Evolutionary conservation across 768 basidiomycete genomes (phyloP), one percentile per base, ranked within the genome.

Genomic region (Boletus patriciae): DNA sequence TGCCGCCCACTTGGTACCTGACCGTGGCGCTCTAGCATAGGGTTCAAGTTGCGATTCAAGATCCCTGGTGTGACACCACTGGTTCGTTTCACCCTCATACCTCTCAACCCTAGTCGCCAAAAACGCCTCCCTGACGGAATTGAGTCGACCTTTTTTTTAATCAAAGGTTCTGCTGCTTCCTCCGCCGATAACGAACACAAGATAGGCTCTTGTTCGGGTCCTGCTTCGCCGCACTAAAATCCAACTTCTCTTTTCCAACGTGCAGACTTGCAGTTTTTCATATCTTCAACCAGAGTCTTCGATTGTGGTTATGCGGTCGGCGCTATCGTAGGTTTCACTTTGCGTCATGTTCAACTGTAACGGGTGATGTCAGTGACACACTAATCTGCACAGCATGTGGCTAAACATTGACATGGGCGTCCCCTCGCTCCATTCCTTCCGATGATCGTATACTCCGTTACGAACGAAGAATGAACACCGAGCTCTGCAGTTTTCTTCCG

Each of bases 111-210:
- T 43, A 21, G 21, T 29, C 40, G 7, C 36, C 18, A 44, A 58
- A 52, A 16, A n/a, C 40, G 43, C 25, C 27, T 54, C 46, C 40
- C 38, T 63, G 58, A 63, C 36, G 21, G 34, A 34, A 55, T 31
- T 43, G 25, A 29, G 37, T 40, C 37, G 19, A 13, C 29, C 21
- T 50, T 34, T 56, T 62, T 34, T 47, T 50, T 33, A 44, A 62
- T 62, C n/a, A 62, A 51, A 8, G 42, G 37, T 33, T 19, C 8
- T 15, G n/a, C 11, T 33, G 27, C 0, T 54, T 29, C 41, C 23
- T 60, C 62, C 61, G 62, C 62, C 62, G 62, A 61, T 51, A 29
- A 47, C 41, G 36, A 46, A 29, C 54, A 62, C 46, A 52, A 38
- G 34, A 37, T 23, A 4, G 29, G 37, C 48, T 29, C 53, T 43